Base-by-base conservation (phyloP, 179 eudicot species). In the Beta corolliflora region DNA sequence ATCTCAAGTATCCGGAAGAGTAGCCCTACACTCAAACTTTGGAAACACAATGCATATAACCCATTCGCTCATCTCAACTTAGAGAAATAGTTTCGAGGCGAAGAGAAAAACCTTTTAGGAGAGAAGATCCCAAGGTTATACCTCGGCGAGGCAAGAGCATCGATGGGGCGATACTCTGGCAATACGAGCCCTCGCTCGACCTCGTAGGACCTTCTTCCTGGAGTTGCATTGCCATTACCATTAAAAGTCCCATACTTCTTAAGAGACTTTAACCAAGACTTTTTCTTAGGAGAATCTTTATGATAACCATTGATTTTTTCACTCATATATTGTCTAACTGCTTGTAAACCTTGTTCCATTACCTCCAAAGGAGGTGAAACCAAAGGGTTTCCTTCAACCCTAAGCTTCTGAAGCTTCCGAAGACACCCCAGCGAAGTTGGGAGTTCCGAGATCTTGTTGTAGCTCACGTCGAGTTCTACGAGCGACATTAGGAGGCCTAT, bases 401-500 rank as follows among this genome's bases (percentile, higher is more conserved):
- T 66, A 0, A 94, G 93, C 88, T 87, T 94, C 48, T 86, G 85
- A 2, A 94, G 93, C 84, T 78, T 85, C 84, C 88, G 80, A 44
- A 94, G 89, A 73, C 94, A 91, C 12, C 92, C 93, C 3, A 94
- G n/a, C 3, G 98, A 94, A n/a, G 89, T 80, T 0, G 97, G 98
- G 7, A 93, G 67, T 1, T 83, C 16, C 0, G 89, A 77, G 75
- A 94, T 86, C 63, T 85, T 87, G 84, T 94, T 94, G 88, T 94
- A 91, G 85, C 98, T 94, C 29, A 91, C 89, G 74, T 94, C 97
- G n/a, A 92, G 78, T 56, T 92, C 97, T 5, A 89, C 71, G 0
- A 92, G 88, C 9, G 94, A 89, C 55, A 93, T 77, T 53, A 94
- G 90, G 10, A 94, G 91, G 80, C 98, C 98, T 2, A 89, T 56